Conservation (phyloP, 1,284 basidiomycete species). For the Inonotus hispidus region DNA sequence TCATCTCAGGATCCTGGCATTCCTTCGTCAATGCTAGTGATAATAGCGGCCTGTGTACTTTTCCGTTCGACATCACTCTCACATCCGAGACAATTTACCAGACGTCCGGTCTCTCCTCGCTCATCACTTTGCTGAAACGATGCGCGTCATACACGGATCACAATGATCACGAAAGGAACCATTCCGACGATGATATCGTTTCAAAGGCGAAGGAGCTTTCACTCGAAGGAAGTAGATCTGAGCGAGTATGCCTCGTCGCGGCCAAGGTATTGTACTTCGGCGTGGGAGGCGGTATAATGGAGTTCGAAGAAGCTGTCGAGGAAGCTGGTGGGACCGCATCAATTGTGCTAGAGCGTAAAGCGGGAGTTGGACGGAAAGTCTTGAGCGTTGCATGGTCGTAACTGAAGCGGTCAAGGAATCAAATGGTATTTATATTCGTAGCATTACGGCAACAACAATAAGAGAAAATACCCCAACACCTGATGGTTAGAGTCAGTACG, state of each 20-base stretch:
- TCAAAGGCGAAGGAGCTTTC: not conserved
- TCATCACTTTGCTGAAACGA: constrained; percentile 46
- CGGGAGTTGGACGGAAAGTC: constrained; percentile 63
- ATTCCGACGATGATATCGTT: not conserved
- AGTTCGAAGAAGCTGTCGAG: constrained; percentile 61
- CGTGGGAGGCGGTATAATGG: constrained; percentile 83
- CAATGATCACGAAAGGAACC: not conserved
- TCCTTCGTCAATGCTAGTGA: constrained; percentile 20
- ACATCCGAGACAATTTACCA: constrained; percentile 94
- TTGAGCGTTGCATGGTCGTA: constrained; percentile 52
- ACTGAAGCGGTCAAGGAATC: not conserved
- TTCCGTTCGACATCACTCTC: constrained; percentile 65
- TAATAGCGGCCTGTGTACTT: constrained; percentile 15
- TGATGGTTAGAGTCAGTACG: no score
- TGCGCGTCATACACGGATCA: not conserved
- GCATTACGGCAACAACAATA: not conserved
- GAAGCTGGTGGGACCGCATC: constrained; percentile 33
- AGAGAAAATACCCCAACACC: not conserved
- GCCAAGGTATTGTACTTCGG: constrained; percentile 96
- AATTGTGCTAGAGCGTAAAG: constrained; percentile 50
- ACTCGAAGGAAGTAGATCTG: not conserved
- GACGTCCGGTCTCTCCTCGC: constrained; percentile 57
- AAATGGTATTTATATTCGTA: not conserved
- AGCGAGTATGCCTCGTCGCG: constrained; percentile 60
- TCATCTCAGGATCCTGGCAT: constrained; percentile 84